These are phyloP conservation scores for Volvox africanus DNA, from an alignment of 139 green algal species.

Conservation along the genomic window DNA sequence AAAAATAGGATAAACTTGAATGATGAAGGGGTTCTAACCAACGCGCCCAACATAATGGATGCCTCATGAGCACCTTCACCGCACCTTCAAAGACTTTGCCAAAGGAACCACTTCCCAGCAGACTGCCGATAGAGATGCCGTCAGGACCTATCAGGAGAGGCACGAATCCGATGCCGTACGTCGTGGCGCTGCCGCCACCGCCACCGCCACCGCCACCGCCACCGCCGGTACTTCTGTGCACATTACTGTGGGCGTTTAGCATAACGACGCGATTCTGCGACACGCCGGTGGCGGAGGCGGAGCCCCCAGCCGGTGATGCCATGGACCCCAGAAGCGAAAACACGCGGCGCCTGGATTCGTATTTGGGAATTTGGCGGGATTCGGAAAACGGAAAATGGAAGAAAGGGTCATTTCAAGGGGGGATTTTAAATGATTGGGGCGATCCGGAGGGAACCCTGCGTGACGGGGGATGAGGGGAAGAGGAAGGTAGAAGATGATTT, in stretches of 20 bases:
- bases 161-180: constrained; percentile 4
- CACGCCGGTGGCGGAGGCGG: not conserved
- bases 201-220: not conserved
- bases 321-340: not conserved
- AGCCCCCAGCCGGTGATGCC: not conserved
- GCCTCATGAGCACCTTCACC: too few species aligned
- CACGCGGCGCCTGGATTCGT: not conserved
- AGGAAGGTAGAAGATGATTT: too few species aligned
- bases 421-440: too few species aligned
- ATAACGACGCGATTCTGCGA: not conserved
- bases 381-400: too few species aligned
- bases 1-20: too few species aligned
- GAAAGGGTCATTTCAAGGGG: too few species aligned
- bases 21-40: too few species aligned
- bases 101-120: constrained; percentile 52
- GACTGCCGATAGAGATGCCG: constrained; percentile 39
- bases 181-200: too few species aligned
- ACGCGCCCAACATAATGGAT: too few species aligned
- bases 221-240: not conserved
- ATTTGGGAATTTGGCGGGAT: too few species aligned
- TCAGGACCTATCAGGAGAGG: constrained; percentile 6
- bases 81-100: constrained; percentile 50
- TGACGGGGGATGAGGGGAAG: too few species aligned
- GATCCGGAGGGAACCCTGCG: too few species aligned
- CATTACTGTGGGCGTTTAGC: not conserved